Base-by-base conservation (phyloP, 1,139 yeast genomes). In the Scheffersomyces titani region DNA sequence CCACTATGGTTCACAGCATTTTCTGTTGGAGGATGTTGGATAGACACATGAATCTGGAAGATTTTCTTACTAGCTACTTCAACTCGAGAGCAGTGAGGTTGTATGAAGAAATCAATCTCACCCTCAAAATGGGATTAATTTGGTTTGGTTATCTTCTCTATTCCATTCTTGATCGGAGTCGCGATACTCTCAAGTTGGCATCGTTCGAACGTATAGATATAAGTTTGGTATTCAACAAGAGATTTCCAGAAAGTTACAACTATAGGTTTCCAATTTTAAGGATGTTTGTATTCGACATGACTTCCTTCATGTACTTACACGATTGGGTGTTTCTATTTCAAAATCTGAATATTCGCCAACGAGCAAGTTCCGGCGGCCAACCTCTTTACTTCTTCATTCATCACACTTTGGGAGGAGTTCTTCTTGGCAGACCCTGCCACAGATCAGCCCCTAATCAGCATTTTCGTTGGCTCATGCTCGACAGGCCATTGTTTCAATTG, bases 1-100 rank as follows among this genome's bases (percentile, higher is more conserved):
- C 52, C 18, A 53, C 57, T 0, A 61, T 54, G 47, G 51, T 63
- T 13, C 59, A 59, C 50, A 59, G 58, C 18, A 47, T 59, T 9
- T 55, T 59, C 40, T 45, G 51, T 16, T 40, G 58, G 11, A 47
- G 46, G 21, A 54, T 36, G 19, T 16, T 19, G 22, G 20, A 20
- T n/a, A 22, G 49, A 19, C 49, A 19, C 16, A 22, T n/a, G n/a
- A 20, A 46, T 13, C 9, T 22, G n/a, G 18, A 22, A 7, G 49
- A 46, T n/a, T 46, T 46, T 19, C 24, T 46, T 19, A 16, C 45
- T 3, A 52, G 51, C 47, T 59, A 59, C 47, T 57, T 51, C 50
- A 22, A 55, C 45, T 52, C 53, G 5, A 16, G 40, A 5, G 13
- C 30, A 9, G 56, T 57, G 5, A 19, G 51, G 7, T 50, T 48